Base-by-base conservation (phyloP, 208 protist genomes). In the Kentomonas sorsogonicus region DNA sequence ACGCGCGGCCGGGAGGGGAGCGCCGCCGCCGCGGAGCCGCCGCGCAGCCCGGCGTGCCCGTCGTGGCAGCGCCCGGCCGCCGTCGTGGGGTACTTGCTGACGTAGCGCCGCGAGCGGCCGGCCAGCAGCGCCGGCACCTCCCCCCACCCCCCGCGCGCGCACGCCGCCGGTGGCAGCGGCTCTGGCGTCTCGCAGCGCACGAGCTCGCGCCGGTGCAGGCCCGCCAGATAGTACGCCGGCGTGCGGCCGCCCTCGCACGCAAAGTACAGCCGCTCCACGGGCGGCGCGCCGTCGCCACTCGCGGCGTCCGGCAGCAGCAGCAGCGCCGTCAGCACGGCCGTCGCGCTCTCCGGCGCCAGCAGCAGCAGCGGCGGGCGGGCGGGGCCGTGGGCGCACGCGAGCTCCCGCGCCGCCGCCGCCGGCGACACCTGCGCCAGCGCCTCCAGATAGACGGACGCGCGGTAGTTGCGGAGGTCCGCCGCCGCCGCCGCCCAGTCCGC, bases 401-500 rank as follows among this genome's bases (percentile, higher is more conserved):
- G 53, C n/a, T n/a, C n/a, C n/a, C n/a, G n/a, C n/a, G n/a, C n/a
- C n/a, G n/a, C n/a, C n/a, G n/a, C n/a, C n/a, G n/a, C n/a, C n/a
- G n/a, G n/a, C n/a, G n/a, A n/a, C 46, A 73, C 63, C 4, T 62
- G 66, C 39, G 70, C 74, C 16, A 70, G 59, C 3, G 66, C 66
- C 57, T 86, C 83, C 38, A 85, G 65, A 60, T 77, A 84, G n/a
- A 79, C 61, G 16, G 83, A 82, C 46, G 72, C 55, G 52, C 86
- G 73, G 44, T 86, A 91, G 62, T 91, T 91, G 31, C 67, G 70
- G 51, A 63, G 47, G 3, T 63, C 57, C 13, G 53, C 46, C 20
- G 54, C 60, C 11, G 54, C 55, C 38, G 40, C 29, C 3, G 51
- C 60, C 34, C 61, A 60, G 4, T 26, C 46, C 2, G 33, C 20